Evolutionary conservation across 495 filamentous ascomycete genomes (phyloP).

Genomic region (Penicillium canescens): DNA sequence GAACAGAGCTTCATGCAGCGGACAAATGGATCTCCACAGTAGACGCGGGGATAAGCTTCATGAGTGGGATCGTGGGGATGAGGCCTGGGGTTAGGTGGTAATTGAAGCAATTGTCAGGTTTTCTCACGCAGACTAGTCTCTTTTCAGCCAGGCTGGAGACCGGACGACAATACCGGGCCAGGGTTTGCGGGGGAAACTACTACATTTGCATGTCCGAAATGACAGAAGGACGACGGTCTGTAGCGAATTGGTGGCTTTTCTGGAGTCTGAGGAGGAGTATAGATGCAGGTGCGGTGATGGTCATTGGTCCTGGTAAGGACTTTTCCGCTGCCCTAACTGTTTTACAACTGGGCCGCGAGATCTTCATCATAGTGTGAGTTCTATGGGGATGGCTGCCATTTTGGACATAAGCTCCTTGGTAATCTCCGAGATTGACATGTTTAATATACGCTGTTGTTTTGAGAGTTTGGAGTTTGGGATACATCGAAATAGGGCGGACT

Average conservation of each 20-base stretch:
- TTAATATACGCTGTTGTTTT: no score
- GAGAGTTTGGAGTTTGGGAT: no score
- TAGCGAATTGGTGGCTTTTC: background rate
- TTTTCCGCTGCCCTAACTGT: conserved; percentile 8
- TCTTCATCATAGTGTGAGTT: no score
- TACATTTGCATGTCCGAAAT: background rate
- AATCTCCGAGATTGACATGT: no score
- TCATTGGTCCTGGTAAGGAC: conserved; percentile 11
- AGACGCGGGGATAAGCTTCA: conserved; percentile 1
- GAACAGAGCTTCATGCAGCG: background rate
- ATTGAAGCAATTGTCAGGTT: background rate
- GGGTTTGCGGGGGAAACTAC: conserved; percentile 5
- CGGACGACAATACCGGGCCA: background rate
- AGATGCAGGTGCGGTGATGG: background rate
- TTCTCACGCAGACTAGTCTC: no score
- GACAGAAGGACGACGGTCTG: background rate
- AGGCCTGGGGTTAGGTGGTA: background rate
- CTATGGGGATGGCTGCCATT: no score
- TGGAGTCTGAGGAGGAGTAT: background rate
- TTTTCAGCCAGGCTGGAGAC: no score
- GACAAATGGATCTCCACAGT: conserved; percentile 8
- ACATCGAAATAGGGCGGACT: no score
- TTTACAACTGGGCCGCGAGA: background rate
- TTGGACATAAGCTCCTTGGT: no score
- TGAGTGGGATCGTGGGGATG: background rate